Evolutionary conservation across 495 filamentous ascomycete species (phyloP).

Genomic region (Tetracladium setigerum): DNA sequence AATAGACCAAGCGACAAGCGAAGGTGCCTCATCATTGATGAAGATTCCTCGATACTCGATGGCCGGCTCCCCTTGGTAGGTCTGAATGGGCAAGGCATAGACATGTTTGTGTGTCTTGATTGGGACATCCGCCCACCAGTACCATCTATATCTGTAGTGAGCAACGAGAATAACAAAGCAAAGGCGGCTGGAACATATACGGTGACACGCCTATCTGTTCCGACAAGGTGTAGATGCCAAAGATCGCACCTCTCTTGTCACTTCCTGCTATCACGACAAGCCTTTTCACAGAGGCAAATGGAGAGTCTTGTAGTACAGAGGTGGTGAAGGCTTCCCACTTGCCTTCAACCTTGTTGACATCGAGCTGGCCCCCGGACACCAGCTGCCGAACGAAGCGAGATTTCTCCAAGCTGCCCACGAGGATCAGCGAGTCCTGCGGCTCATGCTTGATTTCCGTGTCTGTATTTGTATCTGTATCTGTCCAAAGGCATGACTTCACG

Average conservation of each 20-base stretch:
- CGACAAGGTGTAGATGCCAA: constrained; percentile 64
- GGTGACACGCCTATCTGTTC: constrained; percentile 71
- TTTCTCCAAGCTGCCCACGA: constrained; percentile 59
- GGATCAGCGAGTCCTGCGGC: constrained; percentile 39
- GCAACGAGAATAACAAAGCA: neutral
- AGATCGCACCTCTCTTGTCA: constrained; percentile 63
- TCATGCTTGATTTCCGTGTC: constrained; percentile 18
- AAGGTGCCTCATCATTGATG: constrained; percentile 68
- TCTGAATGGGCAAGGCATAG: constrained; percentile 44
- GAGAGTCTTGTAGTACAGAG: constrained; percentile 43
- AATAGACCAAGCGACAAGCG: constrained; percentile 58
- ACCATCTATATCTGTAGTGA: constrained; percentile 36
- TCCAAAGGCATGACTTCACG: constrained; percentile 44
- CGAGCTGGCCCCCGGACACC: constrained; percentile 42
- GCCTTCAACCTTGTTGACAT: constrained; percentile 46
- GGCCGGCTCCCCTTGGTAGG: constrained; percentile 50
- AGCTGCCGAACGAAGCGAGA: constrained; percentile 51
- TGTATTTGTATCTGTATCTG: constrained; percentile 33
- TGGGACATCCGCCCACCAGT: constrained; percentile 66
- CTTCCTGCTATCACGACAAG: constrained; percentile 62
- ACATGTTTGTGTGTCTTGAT: constrained; percentile 43
- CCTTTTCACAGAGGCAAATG: constrained; percentile 42
- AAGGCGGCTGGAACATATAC: neutral
- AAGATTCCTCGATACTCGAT: constrained; percentile 72
- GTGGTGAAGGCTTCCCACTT: constrained; percentile 66